These are phyloP conservation scores for Sporopachydermia lactativora DNA, from an alignment of 805 yeast species.

Conservation along the genomic window DNA sequence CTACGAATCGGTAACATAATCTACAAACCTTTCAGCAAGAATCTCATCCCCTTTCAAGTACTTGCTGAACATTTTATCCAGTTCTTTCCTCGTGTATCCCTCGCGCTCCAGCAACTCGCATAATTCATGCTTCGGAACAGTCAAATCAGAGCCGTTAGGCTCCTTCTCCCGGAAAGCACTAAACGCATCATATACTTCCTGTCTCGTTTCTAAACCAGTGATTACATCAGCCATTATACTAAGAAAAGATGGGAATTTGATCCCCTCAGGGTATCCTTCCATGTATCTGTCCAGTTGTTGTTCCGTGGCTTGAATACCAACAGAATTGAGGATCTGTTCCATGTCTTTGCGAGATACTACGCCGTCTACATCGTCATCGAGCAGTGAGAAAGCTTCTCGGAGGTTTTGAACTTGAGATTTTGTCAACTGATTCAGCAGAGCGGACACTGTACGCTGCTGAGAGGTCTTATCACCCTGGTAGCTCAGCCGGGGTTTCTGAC, in stretches of 20 bases:
- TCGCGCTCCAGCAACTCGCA: background rate
- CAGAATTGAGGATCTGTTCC: constrained; percentile 30
- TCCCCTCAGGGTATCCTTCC: constrained; percentile 2
- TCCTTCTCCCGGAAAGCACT: background rate
- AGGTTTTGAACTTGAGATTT: constrained; percentile 51
- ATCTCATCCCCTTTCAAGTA: constrained; percentile 3
- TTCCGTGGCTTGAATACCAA: constrained; percentile 2
- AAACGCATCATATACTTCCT: constrained; percentile 2
- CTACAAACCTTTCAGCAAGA: background rate
- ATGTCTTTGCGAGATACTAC: constrained; percentile 27
- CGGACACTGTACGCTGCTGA: constrained; percentile 12
- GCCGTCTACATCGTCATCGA: constrained; percentile 77
- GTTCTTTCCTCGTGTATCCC: background rate
- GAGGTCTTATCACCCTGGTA: too few relatives aligned
- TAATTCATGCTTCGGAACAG: constrained; percentile 2
- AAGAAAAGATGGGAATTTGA: constrained; percentile 1
- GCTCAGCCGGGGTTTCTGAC: too few relatives aligned
- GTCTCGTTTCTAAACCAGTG: constrained; percentile 2
- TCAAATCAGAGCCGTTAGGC: background rate
- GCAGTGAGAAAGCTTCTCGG: constrained; percentile 61
- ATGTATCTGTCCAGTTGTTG: constrained; percentile 3
- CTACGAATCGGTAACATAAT: background rate
- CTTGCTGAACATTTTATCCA: background rate
- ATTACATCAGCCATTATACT: background rate
- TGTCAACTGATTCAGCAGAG: constrained; percentile 31